Evolutionary conservation across 2,329 filamentous ascomycete species (phyloP).

Genomic region (Microdochium bolleyi): DNA sequence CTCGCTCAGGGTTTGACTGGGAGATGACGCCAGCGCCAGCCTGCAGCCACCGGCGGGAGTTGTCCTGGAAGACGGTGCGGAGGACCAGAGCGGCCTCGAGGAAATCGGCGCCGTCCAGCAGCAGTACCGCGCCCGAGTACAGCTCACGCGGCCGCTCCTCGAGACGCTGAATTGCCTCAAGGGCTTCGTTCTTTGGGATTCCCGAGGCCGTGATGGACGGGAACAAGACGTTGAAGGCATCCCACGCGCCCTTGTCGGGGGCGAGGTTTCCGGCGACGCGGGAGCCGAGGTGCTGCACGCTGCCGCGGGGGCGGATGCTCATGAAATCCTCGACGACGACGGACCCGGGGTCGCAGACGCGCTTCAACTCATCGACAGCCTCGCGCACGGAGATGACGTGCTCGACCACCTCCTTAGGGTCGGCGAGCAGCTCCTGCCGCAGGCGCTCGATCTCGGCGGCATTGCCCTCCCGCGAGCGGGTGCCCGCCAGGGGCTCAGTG

Average conservation of each 20-base stretch:
- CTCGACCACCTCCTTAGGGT: conserved; percentile 10
- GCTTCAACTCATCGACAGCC: conserved; percentile 6
- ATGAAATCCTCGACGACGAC: conserved; percentile 10
- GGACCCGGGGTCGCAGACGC: conserved; percentile 3
- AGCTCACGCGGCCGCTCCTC: conserved; percentile 8
- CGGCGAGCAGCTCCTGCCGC: conserved; percentile 2
- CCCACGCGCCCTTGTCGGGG: conserved; percentile 7
- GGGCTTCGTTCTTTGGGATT: conserved; percentile 7
- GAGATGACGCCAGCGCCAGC: conserved; percentile 6
- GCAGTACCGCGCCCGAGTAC: conserved; percentile 9
- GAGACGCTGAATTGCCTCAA: conserved; percentile 6
- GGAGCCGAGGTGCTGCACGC: conserved; percentile 10
- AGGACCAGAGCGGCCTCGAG: conserved; percentile 9
- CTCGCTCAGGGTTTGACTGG: conserved; percentile 7
- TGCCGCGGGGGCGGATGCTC: conserved; percentile 7
- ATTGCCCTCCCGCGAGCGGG: conserved; percentile 1
- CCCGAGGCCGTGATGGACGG: conserved; percentile 12
- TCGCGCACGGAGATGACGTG: conserved; percentile 9
- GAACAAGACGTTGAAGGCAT: conserved; percentile 9
- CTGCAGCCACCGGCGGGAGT: conserved; percentile 3
- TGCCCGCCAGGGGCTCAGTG: conserved; percentile 9
- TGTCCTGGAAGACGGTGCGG: conserved; percentile 1
- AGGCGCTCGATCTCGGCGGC: conserved; percentile 1
- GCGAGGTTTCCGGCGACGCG: conserved; percentile 6
- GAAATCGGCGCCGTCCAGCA: conserved; percentile 2